Evolutionary conservation across 192 early-diverging fungal species (phyloP), one percentile per base, ranked within the genome.

Genomic region (Mortierella claussenii): DNA sequence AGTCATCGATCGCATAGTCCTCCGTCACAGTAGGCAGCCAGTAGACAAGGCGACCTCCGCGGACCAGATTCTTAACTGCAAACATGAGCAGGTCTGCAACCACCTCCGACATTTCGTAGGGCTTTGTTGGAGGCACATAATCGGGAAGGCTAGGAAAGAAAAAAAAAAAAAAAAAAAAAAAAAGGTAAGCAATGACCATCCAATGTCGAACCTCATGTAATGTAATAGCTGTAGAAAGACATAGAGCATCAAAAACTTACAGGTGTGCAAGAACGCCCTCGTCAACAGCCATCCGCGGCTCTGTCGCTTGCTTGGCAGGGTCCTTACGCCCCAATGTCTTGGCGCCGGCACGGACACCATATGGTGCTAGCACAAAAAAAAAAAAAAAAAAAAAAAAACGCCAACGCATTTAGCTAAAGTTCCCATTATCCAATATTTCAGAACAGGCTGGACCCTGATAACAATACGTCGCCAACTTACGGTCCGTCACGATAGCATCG

Each of bases 321-420:
- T 86, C 73, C 37, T 87, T 89, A 44, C 88, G 81, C 17, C 95
- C 95, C 24, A 98, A 84, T 31, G 90, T 95, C 78, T 96, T 97
- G 20, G 97, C 96, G 23, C 96, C 97, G 0, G 96, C 96, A 45
- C 97, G 91, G 13, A 99, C 97, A 65, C 97, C 96, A 76, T 99
- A 97, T 31, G 96, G 96, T 23, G 96, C 90, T 2, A 32, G 11
- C 27, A 47, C 3, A n/a, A 17, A 48, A 2, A 57, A 57, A 44
- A 55, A 55, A 20, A 37, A 23, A 15, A 20, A 37, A 20, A 37
- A 10, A 9, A 37, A 55, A 13, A 40, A 40, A n/a, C n/a, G n/a
- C n/a, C n/a, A n/a, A n/a, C n/a, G n/a, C n/a, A n/a, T n/a, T n/a
- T n/a, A n/a, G n/a, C n/a, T n/a, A n/a, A n/a, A n/a, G n/a, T n/a